These are phyloP conservation scores for Sonneratia caseolaris DNA, from an alignment of 345 rosid species.

Conservation along the genomic window DNA sequence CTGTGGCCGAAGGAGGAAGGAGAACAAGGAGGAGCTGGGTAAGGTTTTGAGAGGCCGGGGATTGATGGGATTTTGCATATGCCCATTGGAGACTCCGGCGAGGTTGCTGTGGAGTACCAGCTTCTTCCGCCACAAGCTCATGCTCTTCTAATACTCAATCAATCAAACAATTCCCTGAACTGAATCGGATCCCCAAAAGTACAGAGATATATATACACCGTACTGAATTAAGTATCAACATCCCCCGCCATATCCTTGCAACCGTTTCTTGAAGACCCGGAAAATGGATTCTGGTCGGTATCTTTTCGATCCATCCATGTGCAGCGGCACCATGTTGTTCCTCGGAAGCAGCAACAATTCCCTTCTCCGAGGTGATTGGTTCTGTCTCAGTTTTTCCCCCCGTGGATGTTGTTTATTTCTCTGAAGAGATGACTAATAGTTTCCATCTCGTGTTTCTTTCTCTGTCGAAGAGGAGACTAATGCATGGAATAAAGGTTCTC, in stretches of 20 bases:
- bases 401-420: background rate
- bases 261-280: background rate
- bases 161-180: background rate
- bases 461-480: too few relatives aligned
- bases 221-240: background rate
- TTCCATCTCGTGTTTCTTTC: background rate
- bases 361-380: conserved; percentile 21
- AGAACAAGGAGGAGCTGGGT: conserved; percentile 7
- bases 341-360: conserved; percentile 40
- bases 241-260: background rate
- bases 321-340: conserved; percentile 55
- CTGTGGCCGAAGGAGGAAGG: background rate
- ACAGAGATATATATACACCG: background rate
- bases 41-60: conserved; percentile 6
- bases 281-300: conserved; percentile 60
- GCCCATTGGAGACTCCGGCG: conserved; percentile 71
- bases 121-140: conserved; percentile 87
- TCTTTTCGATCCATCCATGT: conserved; percentile 47
- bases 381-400: background rate
- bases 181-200: conserved; percentile 1
- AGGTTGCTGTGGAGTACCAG: conserved; percentile 85
- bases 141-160: conserved; percentile 39
- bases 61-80: conserved; percentile 81
- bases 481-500: background rate
- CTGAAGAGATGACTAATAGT: background rate